Evolutionary conservation across 2,329 filamentous ascomycete species (phyloP).

Genomic region (Botrytis hyacinthi): DNA sequence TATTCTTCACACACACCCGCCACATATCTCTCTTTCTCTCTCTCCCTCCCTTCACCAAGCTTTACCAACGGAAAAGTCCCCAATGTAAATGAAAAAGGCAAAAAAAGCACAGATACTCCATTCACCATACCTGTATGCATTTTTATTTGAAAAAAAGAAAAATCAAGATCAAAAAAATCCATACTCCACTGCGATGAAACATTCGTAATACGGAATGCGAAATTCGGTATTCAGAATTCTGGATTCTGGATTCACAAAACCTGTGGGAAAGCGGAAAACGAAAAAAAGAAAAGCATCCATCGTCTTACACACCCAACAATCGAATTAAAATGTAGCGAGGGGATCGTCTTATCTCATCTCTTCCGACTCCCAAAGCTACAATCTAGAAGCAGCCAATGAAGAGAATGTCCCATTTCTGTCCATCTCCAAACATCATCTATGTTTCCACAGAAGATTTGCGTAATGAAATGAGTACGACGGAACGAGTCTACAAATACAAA

Average conservation of each 20-base stretch:
- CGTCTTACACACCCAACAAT: neutral
- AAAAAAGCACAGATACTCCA: conserved; percentile 2
- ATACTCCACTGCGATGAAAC: neutral
- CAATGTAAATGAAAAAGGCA: neutral
- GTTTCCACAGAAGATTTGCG: neutral
- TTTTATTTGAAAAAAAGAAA: neutral
- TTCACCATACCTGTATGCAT: neutral
- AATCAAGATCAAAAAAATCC: neutral
- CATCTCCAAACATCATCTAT: neutral
- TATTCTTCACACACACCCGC: neutral
- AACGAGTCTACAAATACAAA: conserved; percentile 69
- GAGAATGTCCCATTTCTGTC: neutral
- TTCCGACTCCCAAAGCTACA: neutral
- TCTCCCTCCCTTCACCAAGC: neutral
- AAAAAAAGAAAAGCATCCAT: neutral
- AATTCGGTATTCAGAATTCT: neutral
- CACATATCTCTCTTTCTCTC: neutral
- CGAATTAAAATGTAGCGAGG: neutral
- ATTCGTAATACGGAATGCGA: neutral
- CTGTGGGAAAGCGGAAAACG: neutral
- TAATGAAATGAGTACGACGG: neutral
- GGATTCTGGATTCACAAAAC: neutral
- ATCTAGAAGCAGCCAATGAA: neutral
- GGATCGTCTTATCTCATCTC: neutral
- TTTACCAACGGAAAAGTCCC: neutral